These are phyloP conservation scores for Boletus calvinii DNA, from an alignment of 1,284 basidiomycete genomes.

Conservation along the genomic window DNA sequence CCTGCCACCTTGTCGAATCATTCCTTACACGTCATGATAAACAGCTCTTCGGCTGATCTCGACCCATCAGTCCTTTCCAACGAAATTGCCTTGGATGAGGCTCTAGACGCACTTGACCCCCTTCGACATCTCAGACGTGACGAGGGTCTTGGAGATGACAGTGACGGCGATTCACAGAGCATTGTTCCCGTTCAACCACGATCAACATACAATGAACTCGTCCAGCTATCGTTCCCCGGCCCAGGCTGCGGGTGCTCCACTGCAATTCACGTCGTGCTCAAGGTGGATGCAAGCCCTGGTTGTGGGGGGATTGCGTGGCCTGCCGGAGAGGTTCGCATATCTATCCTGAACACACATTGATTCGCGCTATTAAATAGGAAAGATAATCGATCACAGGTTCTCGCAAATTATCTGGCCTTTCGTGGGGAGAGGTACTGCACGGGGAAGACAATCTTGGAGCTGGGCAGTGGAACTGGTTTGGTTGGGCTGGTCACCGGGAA, in stretches of 20 bases:
- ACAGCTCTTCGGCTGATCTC: conserved; percentile 1
- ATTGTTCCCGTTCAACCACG: conserved; percentile 58
- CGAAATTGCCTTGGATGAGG: conserved; percentile 50
- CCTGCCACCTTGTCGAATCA: not conserved
- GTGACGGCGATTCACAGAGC: conserved; percentile 28
- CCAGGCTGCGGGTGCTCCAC: conserved; percentile 18
- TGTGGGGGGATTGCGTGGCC: conserved; percentile 94
- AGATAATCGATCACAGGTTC: conserved; percentile 50
- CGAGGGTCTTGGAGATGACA: conserved; percentile 20
- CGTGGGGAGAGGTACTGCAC: conserved; percentile 49
- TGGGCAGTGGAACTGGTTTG: conserved; percentile 89
- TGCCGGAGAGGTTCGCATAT: conserved; percentile 71
- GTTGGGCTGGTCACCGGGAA: conserved; percentile 82
- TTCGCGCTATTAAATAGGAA: not conserved
- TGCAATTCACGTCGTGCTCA: conserved; percentile 47
- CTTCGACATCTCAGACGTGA: conserved; percentile 60
- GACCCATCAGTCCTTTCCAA: conserved; percentile 17
- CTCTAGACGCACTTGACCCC: conserved; percentile 57
- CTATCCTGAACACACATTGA: conserved; percentile 5
- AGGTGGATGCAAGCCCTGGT: conserved; percentile 77
- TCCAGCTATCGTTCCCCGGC: conserved; percentile 46
- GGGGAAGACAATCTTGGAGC: conserved; percentile 69
- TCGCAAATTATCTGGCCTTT: conserved; percentile 70
- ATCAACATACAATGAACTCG: conserved; percentile 49
- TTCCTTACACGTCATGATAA: conserved; percentile 10